A percentile compares a stretch with the other conserved stretches of the same genome.
phyloP scores from a whole-genome alignment of 2,329 filamentous ascomycete species.

The Cercospora brassicicola region DNA sequence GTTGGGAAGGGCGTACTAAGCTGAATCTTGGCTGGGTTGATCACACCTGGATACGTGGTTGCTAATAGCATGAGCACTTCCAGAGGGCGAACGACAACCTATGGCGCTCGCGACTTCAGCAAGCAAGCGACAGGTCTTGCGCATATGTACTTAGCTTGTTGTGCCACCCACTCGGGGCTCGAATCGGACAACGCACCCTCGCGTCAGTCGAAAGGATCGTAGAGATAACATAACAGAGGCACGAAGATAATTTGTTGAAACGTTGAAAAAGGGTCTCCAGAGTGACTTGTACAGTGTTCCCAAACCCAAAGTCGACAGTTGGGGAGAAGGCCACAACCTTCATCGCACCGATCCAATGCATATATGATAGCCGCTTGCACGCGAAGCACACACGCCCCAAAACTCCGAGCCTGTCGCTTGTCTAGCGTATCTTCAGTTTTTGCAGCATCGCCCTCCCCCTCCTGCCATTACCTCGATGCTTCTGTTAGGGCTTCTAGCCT shows the following conservation, averaged over 20 bases:
- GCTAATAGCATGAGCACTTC: background rate
- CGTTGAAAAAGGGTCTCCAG: constrained; percentile 7
- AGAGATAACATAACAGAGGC: background rate
- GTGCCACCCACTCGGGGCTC: background rate
- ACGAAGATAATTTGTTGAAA: background rate
- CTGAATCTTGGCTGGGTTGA: background rate
- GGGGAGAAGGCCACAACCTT: background rate
- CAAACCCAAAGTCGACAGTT: constrained; percentile 9
- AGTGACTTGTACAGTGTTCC: constrained; percentile 19
- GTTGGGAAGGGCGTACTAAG: background rate
- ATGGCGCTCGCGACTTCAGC: background rate
- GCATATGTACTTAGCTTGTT: background rate
- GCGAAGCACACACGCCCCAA: constrained; percentile 8
- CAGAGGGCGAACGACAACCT: background rate
- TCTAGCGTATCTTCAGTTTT: constrained; percentile 9
- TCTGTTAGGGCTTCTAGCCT: constrained; percentile 17
- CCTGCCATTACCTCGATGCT: constrained; percentile 18
- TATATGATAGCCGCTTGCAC: constrained; percentile 21
- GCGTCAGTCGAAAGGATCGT: background rate
- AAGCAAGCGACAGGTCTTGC: background rate
- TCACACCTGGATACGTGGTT: background rate
- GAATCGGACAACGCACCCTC: background rate
- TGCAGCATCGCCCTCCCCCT: background rate
- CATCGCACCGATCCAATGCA: constrained; percentile 20
- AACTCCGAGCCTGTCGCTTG: constrained; percentile 10